A percentile compares a stretch with the other conserved stretches of the same genome.
Evolutionary conservation across 148 eudicot species (phyloP).

Genomic region (Cornus controversa): DNA sequence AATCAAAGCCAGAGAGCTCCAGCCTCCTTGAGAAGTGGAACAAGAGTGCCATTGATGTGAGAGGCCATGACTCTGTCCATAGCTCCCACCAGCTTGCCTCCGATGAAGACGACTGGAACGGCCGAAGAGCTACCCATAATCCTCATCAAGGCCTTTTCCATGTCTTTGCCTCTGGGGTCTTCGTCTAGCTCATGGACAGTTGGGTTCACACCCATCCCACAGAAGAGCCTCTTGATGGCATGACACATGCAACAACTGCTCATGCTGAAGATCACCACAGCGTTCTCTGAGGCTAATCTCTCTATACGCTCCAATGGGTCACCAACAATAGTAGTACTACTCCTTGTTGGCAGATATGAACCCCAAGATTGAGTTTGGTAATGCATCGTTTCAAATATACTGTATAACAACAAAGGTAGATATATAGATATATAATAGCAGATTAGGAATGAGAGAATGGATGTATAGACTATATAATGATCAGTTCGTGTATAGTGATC

Average conservation of each 20-base stretch:
- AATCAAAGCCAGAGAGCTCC: conserved; percentile 60
- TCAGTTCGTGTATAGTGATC: neutral
- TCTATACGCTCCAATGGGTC: conserved; percentile 46
- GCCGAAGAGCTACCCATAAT: conserved; percentile 19
- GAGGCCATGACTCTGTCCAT: conserved; percentile 75
- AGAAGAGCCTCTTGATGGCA: conserved; percentile 56
- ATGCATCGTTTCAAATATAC: conserved; percentile 14
- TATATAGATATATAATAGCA: neutral
- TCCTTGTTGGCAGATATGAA: conserved; percentile 20
- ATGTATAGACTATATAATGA: too few relatives aligned
- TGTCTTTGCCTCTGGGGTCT: conserved; percentile 27
- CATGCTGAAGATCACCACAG: conserved; percentile 71
- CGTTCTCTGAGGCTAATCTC: conserved; percentile 48
- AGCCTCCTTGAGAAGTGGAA: conserved; percentile 75
- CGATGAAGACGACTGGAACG: conserved; percentile 60
- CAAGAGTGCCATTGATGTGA: conserved; percentile 67
- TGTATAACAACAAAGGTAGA: too few relatives aligned
- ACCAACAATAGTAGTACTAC: neutral
- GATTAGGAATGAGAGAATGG: too few relatives aligned
- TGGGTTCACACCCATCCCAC: conserved; percentile 72
- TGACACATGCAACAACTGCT: conserved; percentile 78
- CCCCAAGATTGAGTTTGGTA: conserved; percentile 31
- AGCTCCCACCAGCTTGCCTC: conserved; percentile 64
- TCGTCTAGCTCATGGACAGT: conserved; percentile 64
- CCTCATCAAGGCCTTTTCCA: conserved; percentile 33